Percentiles rank a stretch among this genome's conserved stretches.
These are phyloP conservation scores for Pyrrhoderma noxium DNA, from an alignment of 1,284 basidiomycete species.

Conservation along the genomic window DNA sequence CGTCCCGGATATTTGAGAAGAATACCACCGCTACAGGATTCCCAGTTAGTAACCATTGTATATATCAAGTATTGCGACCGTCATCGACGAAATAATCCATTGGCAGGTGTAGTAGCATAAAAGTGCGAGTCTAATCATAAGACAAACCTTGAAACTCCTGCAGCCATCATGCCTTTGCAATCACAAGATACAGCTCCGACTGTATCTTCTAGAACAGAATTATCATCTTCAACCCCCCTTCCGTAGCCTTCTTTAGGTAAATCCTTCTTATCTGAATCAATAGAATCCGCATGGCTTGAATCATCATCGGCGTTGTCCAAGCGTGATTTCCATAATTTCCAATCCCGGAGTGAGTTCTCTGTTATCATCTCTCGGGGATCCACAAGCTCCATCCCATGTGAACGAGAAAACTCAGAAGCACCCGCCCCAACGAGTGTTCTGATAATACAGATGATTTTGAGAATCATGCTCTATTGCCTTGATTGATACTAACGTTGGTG, in stretches of 20 bases:
- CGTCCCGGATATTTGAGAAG: conserved; percentile 64
- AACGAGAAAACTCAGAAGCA: conserved; percentile 41
- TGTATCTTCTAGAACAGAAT: conserved; percentile 47
- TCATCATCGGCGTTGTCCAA: conserved; percentile 26
- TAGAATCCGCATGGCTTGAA: not conserved
- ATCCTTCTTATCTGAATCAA: not conserved
- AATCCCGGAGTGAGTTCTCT: conserved; percentile 42
- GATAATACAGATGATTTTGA: conserved; percentile 2
- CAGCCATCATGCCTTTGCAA: conserved; percentile 39
- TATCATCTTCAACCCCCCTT: not conserved
- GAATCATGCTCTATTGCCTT: too few relatives aligned
- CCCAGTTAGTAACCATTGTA: too few relatives aligned
- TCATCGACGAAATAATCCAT: too few relatives aligned
- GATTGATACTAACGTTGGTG: not conserved
- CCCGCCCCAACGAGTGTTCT: conserved; percentile 47
- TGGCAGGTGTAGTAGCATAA: too few relatives aligned
- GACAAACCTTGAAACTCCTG: conserved; percentile 76
- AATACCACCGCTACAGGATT: conserved; percentile 69
- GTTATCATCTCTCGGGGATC: conserved; percentile 40
- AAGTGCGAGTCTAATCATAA: too few relatives aligned
- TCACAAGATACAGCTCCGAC: conserved; percentile 63
- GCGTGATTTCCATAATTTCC: conserved; percentile 51
- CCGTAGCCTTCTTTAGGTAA: not conserved
- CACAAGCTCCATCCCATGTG: conserved; percentile 29
- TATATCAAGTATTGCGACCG: too few relatives aligned